Evolutionary conservation across 345 rosid genomes (phyloP).

Genomic region (Linum usitatissimum): DNA sequence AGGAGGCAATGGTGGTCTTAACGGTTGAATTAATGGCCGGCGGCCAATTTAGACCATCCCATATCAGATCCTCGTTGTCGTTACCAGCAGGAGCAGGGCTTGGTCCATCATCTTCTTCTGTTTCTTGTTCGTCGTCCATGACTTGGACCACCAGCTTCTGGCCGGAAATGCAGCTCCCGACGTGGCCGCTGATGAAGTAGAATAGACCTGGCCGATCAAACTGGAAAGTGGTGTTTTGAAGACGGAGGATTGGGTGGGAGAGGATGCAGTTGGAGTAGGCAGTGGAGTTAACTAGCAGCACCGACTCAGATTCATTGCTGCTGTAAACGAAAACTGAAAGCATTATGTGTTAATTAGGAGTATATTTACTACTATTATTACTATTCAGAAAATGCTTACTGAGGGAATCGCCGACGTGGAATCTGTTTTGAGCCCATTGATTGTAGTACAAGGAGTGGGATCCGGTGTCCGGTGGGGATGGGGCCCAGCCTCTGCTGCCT

Average conservation of each 20-base stretch:
- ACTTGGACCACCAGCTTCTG: conserved; percentile 23
- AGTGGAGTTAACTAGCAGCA: conserved; percentile 19
- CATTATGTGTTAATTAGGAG: background rate
- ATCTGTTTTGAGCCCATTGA: conserved; percentile 24
- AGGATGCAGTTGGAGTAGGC: conserved; percentile 15
- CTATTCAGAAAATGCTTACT: conserved; percentile 12
- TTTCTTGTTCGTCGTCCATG: conserved; percentile 4
- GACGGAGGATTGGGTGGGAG: conserved; percentile 14
- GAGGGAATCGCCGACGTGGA: conserved; percentile 29
- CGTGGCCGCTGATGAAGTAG: conserved; percentile 25
- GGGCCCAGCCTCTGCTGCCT: conserved; percentile 20
- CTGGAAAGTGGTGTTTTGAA: conserved; percentile 13
- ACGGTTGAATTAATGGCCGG: conserved; percentile 21
- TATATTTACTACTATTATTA: too few relatives aligned
- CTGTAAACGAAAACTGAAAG: conserved; percentile 19
- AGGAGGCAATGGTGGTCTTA: conserved; percentile 20
- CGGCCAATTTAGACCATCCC: conserved; percentile 23
- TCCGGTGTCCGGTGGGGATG: conserved; percentile 8
- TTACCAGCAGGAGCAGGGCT: background rate
- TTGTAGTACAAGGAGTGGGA: conserved; percentile 17
- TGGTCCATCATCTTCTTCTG: background rate
- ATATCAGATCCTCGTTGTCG: background rate
- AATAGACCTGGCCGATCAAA: conserved; percentile 24
- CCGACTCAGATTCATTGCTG: conserved; percentile 18
- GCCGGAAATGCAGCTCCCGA: conserved; percentile 20